A percentile compares a stretch with the other conserved stretches of the same genome.
Evolutionary conservation across 1,284 basidiomycete species (phyloP).

Genomic region (Puccinia hordei): DNA sequence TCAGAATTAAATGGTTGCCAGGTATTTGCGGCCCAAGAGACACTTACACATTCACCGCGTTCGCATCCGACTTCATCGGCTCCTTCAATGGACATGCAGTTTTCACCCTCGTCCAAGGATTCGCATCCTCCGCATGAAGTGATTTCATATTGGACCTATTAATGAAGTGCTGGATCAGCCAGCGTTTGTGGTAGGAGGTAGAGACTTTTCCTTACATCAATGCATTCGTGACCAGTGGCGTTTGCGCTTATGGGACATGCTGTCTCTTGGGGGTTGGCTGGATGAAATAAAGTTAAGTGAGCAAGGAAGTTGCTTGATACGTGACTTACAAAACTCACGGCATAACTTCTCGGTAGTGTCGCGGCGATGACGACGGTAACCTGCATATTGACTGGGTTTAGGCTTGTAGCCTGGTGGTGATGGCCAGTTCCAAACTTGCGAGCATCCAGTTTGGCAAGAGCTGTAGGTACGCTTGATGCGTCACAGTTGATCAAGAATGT

Average conservation of each 20-base stretch:
- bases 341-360: background rate
- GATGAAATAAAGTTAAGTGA: too few species aligned
- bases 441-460: conserved; percentile 5
- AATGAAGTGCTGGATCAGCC: background rate
- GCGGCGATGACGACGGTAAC: background rate
- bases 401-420: conserved; percentile 3
- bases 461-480: background rate
- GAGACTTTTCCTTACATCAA: conserved; percentile 18
- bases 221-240: conserved; percentile 18
- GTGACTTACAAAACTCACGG: background rate
- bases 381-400: background rate
- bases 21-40: too few species aligned
- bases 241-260: conserved; percentile 15
- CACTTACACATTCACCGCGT: conserved; percentile 27
- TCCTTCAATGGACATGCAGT: conserved; percentile 34
- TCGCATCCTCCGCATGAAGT: conserved; percentile 43
- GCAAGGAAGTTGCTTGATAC: background rate
- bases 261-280: conserved; percentile 14
- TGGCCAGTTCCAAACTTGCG: conserved; percentile 24
- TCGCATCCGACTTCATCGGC: conserved; percentile 38
- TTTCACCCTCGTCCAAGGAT: conserved; percentile 25
- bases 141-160: conserved; percentile 32
- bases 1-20: too few species aligned
- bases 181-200: background rate
- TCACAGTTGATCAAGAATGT: too few species aligned